phyloP scores from a whole-genome alignment of 495 filamentous ascomycete species.

The Lasiosphaeriaceae sp. region DNA sequence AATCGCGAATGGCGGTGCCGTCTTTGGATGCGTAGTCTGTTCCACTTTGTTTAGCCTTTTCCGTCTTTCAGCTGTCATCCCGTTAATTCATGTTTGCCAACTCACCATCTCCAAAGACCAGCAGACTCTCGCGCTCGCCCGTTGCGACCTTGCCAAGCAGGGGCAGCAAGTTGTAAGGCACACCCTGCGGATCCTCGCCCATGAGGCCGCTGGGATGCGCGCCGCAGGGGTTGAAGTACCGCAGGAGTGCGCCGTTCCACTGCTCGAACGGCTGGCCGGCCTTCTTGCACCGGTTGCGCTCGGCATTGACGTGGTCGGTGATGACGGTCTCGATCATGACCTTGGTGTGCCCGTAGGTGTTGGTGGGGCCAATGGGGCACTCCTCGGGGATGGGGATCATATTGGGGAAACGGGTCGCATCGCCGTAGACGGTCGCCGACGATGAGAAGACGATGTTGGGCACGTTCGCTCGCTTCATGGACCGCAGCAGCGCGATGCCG shows the following conservation, averaged over 20 bases:
- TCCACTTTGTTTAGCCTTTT: background rate
- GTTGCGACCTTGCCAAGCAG: slow-evolving; percentile 93
- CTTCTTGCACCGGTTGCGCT: slow-evolving; percentile 80
- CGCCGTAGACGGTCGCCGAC: slow-evolving; percentile 95
- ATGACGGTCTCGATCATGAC: slow-evolving; percentile 85
- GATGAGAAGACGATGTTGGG: slow-evolving; percentile 96
- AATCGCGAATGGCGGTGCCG: slow-evolving; percentile 70
- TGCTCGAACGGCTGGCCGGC: slow-evolving; percentile 69
- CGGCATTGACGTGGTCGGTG: slow-evolving; percentile 81
- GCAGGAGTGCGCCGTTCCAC: slow-evolving; percentile 90
- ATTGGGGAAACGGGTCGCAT: slow-evolving; percentile 90
- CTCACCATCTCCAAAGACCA: slow-evolving; percentile 92
- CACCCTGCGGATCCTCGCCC: slow-evolving; percentile 95
- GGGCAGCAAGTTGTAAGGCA: slow-evolving; percentile 93
- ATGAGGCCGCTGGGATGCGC: slow-evolving; percentile 94
- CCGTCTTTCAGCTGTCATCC: background rate
- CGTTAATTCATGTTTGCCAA: too few species aligned
- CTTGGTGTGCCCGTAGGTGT: slow-evolving; percentile 96
- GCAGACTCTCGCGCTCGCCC: slow-evolving; percentile 87
- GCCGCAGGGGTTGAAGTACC: slow-evolving; percentile 97
- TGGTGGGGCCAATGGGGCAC: slow-evolving; percentile 93
- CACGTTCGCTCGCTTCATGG: slow-evolving; percentile 86
- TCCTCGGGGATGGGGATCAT: slow-evolving; percentile 99
- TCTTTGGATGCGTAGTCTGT: slow-evolving; percentile 87
- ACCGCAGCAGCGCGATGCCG: slow-evolving; percentile 79